Evolutionary conservation across 2,329 filamentous ascomycete species (phyloP).

Genomic region (Fonsecaea pugnacius): DNA sequence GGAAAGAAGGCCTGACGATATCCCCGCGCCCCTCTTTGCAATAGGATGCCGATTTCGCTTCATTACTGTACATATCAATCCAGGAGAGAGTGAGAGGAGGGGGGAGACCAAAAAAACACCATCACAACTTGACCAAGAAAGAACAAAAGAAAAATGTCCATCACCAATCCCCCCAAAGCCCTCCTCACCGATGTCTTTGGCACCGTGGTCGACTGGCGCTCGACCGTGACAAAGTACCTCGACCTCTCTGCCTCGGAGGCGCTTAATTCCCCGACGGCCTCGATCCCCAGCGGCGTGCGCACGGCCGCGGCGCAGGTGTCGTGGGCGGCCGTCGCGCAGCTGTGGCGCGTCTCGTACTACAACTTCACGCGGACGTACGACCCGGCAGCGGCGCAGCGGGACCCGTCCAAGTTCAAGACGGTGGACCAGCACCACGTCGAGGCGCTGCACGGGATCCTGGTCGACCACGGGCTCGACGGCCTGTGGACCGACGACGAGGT

Average conservation of each 20-base stretch:
- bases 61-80: no score
- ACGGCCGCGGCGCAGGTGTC: constrained; percentile 59
- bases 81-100: no score
- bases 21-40: no score
- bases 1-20: no score
- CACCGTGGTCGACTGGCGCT: constrained; percentile 79
- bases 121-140: neutral
- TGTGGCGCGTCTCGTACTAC: constrained; percentile 71
- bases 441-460: constrained; percentile 64
- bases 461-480: constrained; percentile 58
- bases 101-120: neutral
- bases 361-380: constrained; percentile 60
- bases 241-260: constrained; percentile 53
- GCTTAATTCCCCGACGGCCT: constrained; percentile 52
- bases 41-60: no score
- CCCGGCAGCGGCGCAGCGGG: constrained; percentile 39
- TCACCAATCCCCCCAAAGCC: constrained; percentile 53
- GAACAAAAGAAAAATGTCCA: constrained; percentile 30
- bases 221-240: constrained; percentile 66
- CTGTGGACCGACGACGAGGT: constrained; percentile 68
- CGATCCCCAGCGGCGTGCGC: constrained; percentile 55
- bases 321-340: constrained; percentile 68
- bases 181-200: constrained; percentile 79
- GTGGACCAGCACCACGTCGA: constrained; percentile 73
- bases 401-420: constrained; percentile 61